phyloP scores from a whole-genome alignment of 2,329 filamentous ascomycete genomes.

The Fusarium sp. region DNA sequence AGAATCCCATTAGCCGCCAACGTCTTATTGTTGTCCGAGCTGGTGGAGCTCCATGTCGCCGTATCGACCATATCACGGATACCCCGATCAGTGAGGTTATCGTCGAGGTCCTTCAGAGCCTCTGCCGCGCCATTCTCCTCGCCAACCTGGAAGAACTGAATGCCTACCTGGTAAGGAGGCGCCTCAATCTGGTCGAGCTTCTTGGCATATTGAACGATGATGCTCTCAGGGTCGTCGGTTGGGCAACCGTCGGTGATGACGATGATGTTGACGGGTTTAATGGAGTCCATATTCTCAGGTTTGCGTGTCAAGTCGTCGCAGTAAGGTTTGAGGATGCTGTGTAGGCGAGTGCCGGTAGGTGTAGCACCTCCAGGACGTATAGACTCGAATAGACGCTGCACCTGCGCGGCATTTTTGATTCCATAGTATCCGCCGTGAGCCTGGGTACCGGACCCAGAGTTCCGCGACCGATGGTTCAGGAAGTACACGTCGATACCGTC shows the following conservation, averaged over 20 bases:
- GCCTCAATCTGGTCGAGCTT: constrained; percentile 78
- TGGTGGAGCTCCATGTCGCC: constrained; percentile 74
- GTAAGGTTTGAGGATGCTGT: constrained; percentile 80
- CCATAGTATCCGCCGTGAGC: constrained; percentile 70
- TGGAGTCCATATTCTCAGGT: constrained; percentile 54
- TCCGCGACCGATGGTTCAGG: constrained; percentile 73
- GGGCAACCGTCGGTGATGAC: constrained; percentile 91
- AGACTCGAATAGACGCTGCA: constrained; percentile 76
- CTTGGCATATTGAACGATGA: constrained; percentile 75
- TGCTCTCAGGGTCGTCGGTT: constrained; percentile 80
- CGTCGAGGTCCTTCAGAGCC: constrained; percentile 80
- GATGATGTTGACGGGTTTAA: constrained; percentile 90
- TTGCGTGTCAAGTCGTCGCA: constrained; percentile 57
- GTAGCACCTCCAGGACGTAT: constrained; percentile 76
- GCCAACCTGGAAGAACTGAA: constrained; percentile 97
- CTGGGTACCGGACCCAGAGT: constrained; percentile 52
- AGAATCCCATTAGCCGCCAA: constrained; percentile 79
- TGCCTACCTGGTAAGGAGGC: constrained; percentile 83
- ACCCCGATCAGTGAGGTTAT: constrained; percentile 66
- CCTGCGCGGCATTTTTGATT: constrained; percentile 67
- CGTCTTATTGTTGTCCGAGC: background rate
- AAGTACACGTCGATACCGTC: constrained; percentile 95
- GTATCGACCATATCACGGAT: constrained; percentile 94
- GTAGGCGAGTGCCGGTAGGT: constrained; percentile 78
- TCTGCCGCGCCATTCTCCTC: constrained; percentile 73